These are phyloP conservation scores for Haplosporangium gracile DNA, from an alignment of 192 early-diverging fungal genomes.

Conservation along the genomic window DNA sequence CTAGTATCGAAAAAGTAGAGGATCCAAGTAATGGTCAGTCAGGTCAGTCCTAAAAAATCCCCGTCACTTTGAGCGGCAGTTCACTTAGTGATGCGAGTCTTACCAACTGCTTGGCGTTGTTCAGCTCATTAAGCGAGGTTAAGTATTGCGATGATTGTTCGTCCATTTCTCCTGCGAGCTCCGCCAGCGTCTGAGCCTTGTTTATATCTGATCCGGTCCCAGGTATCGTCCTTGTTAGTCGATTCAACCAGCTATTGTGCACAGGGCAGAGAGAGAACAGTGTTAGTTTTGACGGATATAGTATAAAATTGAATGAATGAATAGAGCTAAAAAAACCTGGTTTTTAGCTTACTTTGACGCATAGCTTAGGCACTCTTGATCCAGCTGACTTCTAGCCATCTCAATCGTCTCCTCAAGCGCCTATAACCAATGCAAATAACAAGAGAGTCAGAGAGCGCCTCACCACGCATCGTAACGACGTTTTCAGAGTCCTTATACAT, in stretches of 20 bases:
- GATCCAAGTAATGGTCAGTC: not conserved
- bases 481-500: not conserved
- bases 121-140: constrained; percentile 27
- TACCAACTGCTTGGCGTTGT: constrained; percentile 32
- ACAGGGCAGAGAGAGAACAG: not conserved
- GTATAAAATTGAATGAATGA: not conserved
- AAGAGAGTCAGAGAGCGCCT: not conserved
- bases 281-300: not conserved
- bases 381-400: constrained; percentile 57
- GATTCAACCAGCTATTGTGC: constrained; percentile 30
- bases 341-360: constrained; percentile 52
- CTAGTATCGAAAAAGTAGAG: constrained; percentile 3
- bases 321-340: not conserved
- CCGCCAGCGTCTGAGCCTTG: constrained; percentile 29
- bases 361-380: constrained; percentile 60
- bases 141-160: constrained; percentile 34
- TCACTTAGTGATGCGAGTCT: not conserved
- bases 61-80: not conserved
- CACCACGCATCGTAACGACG: not conserved
- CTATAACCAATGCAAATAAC: constrained; percentile 20
- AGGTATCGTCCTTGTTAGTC: constrained; percentile 20
- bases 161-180: constrained; percentile 15
- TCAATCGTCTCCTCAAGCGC: constrained; percentile 57
- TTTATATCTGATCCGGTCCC: not conserved
- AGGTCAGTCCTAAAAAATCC: not conserved